Evolutionary conservation across 2,329 filamentous ascomycete species (phyloP).

Genomic region (Diplodia sapinea): DNA sequence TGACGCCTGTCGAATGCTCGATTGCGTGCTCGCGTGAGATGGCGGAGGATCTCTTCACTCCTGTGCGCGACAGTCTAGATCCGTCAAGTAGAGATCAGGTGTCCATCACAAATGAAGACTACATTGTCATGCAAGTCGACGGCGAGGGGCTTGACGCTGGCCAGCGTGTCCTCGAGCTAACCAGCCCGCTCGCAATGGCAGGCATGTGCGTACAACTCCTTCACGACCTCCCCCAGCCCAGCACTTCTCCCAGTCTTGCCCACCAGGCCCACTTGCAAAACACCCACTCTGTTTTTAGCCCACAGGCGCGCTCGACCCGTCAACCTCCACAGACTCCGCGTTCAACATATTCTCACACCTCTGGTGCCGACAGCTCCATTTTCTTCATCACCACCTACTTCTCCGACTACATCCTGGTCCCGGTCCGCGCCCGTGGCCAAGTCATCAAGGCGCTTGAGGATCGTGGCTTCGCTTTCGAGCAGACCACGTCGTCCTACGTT

Average conservation of each 20-base stretch:
- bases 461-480: slow-evolving; percentile 83
- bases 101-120: slow-evolving; percentile 80
- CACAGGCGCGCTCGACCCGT: slow-evolving; percentile 6
- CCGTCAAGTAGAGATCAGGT: slow-evolving; percentile 54
- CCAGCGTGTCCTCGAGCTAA: slow-evolving; percentile 88
- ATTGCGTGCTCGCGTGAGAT: slow-evolving; percentile 83
- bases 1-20: slow-evolving; percentile 91
- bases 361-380: slow-evolving; percentile 66
- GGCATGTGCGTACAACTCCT: slow-evolving; percentile 67
- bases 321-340: slow-evolving; percentile 1
- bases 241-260: neutral
- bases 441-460: slow-evolving; percentile 79
- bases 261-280: slow-evolving; percentile 9
- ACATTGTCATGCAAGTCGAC: slow-evolving; percentile 86
- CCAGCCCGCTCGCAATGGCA: slow-evolving; percentile 85
- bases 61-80: slow-evolving; percentile 70
- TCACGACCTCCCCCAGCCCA: slow-evolving; percentile 20
- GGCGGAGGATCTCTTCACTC: slow-evolving; percentile 75
- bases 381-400: slow-evolving; percentile 99
- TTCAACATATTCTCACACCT: slow-evolving; percentile 33
- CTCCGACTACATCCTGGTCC: slow-evolving; percentile 94
- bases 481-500: slow-evolving; percentile 65
- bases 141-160: slow-evolving; percentile 90
- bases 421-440: slow-evolving; percentile 71
- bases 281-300: neutral